A percentile compares a stretch with the other conserved stretches of the same genome.
Evolutionary conservation across 2,329 filamentous ascomycete species (phyloP).

Genomic region (Grosmannia clavigera): DNA sequence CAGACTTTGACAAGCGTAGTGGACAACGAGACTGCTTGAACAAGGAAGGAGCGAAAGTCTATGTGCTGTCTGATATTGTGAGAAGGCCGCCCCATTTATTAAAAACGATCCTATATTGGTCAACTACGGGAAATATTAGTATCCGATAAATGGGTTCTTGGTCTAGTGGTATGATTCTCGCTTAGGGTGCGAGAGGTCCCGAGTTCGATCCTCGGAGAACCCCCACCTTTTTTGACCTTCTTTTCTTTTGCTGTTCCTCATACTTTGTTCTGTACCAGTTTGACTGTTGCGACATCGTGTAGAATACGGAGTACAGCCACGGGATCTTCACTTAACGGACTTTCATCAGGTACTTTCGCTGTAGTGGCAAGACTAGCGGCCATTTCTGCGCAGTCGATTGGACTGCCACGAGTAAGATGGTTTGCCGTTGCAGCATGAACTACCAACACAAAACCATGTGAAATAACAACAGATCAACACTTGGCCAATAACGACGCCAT

Average conservation of each 20-base stretch:
- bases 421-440: too few relatives aligned
- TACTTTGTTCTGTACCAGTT: neutral
- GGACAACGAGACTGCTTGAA: too few relatives aligned
- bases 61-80: neutral
- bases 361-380: too few relatives aligned
- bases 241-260: neutral
- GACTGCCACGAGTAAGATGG: too few relatives aligned
- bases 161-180: constrained; percentile 54
- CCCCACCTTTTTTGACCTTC: neutral
- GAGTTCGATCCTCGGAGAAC: constrained; percentile 6
- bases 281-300: neutral
- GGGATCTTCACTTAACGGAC: neutral
- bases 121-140: neutral
- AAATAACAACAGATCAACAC: too few relatives aligned
- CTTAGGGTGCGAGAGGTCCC: constrained; percentile 33
- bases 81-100: neutral
- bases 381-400: too few relatives aligned
- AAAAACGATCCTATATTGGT: neutral
- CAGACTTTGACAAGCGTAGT: too few relatives aligned
- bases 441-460: too few relatives aligned
- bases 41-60: too few relatives aligned
- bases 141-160: constrained; percentile 11
- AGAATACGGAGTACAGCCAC: too few relatives aligned
- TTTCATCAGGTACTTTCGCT: neutral
- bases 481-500: too few relatives aligned